Base-by-base conservation (phyloP, 331 rosid genomes). In the Telfairia occidentalis region DNA sequence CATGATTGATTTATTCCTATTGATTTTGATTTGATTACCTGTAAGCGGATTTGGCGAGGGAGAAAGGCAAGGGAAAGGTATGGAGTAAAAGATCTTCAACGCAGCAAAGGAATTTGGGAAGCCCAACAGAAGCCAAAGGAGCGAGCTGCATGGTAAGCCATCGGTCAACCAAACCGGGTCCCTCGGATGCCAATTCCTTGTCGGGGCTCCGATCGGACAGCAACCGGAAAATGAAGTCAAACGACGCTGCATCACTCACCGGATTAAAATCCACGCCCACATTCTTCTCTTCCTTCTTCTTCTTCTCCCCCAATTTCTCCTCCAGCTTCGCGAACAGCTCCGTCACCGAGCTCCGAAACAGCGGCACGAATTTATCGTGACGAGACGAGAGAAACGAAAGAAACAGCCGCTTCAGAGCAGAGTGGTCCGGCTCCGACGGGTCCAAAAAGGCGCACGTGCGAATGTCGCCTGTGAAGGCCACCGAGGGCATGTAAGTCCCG, bases 401-500 rank as follows among this genome's bases (percentile, higher is more conserved):
- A 78, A 81, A 73, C 76, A 87, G 84, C 52, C 76, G 5, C 46
- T 92, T 92, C 50, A 92, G 67, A 32, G 83, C 72, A 0, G 53
- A 26, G 80, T 92, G 97, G 2, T 77, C 77, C 19, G 92, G 82
- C 29, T 92, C 97, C 3, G 96, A 64, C 3, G 96, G 85, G 83
- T 92, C 96, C 1, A 83, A 88, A 64, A 71, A 90, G 3, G 96
- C 88, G 52, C 89, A 84, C 10, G 83, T 76, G 1, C 92, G 88
- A 82, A 87, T 83, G 13, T 92, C 90, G 9, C 95, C 96, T 78
- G 89, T 83, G 85, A 81, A 88, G 76, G 73, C 3, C 3, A 85
- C 74, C 45, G 96, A 87, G 2, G 97, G 92, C 96, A 92, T 92
- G 92, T 75, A 92, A 11, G 96, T 90, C 16, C 97, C 97, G 71